A percentile compares a stretch with the other conserved stretches of the same genome.
Conservation (phyloP, 768 basidiomycete species). For the Rhodotorula kratochvilovae region DNA sequence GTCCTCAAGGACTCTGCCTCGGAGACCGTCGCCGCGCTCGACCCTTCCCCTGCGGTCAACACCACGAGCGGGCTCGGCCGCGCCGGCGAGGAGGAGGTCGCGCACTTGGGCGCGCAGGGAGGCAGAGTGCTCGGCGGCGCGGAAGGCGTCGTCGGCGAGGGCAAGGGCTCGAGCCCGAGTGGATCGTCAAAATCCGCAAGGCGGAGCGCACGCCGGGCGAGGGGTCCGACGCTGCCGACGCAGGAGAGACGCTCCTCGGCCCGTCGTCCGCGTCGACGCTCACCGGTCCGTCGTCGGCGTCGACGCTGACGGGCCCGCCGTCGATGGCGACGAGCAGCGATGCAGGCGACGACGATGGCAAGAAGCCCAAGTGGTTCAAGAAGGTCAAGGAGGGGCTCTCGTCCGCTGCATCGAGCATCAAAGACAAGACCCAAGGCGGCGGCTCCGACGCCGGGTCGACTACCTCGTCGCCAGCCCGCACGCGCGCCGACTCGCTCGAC, state of each 20-base stretch:
- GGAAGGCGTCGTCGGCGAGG: constrained; percentile 25
- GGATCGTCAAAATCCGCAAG: constrained; percentile 11
- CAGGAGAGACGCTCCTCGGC: too few species aligned
- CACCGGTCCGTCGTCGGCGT: too few species aligned
- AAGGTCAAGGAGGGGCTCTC: constrained; percentile 18
- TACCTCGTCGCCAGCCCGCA: constrained; percentile 1
- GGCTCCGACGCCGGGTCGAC: neutral
- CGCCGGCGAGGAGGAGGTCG: neutral
- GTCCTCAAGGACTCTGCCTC: constrained; percentile 6
- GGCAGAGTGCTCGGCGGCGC: neutral
- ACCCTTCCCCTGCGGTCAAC: neutral
- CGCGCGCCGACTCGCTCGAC: constrained; percentile 4
- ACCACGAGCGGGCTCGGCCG: neutral
- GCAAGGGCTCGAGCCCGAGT: constrained; percentile 22
- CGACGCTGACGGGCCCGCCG: too few species aligned
- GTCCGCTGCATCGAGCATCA: constrained; percentile 13
- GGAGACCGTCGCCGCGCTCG: constrained; percentile 5
- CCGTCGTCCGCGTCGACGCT: too few species aligned
- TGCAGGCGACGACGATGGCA: too few species aligned
- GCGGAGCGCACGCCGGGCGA: neutral
- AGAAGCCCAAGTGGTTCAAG: constrained; percentile 23
- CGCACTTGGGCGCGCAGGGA: neutral
- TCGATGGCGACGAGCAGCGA: too few species aligned
- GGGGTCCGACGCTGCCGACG: neutral
- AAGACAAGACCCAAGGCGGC: constrained; percentile 15